phyloP scores from a whole-genome alignment of 257 asterid species.

The Nicotiana benthamiana region DNA sequence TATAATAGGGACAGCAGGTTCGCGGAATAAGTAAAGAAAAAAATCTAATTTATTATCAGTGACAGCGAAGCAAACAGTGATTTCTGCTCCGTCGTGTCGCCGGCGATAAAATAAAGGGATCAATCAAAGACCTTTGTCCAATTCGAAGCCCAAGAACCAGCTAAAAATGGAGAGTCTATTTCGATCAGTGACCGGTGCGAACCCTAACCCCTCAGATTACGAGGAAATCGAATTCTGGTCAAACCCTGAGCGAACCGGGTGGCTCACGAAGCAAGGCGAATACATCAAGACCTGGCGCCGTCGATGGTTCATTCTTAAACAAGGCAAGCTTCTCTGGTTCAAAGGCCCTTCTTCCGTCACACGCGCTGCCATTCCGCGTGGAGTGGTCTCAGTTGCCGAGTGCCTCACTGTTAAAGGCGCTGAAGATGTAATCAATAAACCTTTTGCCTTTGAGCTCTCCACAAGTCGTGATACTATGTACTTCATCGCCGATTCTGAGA shows the following conservation, averaged over 20 bases:
- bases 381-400: constrained; percentile 64
- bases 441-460: constrained; percentile 74
- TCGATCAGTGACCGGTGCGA: constrained; percentile 67
- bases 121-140: not conserved
- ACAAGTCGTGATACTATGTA: constrained; percentile 77
- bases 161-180: constrained; percentile 53
- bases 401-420: constrained; percentile 94
- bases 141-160: not conserved
- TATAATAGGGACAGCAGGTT: not conserved
- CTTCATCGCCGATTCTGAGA: constrained; percentile 77
- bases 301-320: constrained; percentile 90
- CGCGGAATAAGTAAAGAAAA: not conserved
- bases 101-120: not conserved
- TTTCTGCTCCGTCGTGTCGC: not conserved
- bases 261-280: constrained; percentile 94
- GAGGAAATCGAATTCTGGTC: constrained; percentile 80
- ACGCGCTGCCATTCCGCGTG: constrained; percentile 66
- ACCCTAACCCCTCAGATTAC: constrained; percentile 51
- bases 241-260: constrained; percentile 74
- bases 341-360: constrained; percentile 51
- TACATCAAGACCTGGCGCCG: constrained; percentile 98
- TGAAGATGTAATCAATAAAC: constrained; percentile 70
- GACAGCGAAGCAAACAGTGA: not conserved
- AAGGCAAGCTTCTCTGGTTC: constrained; percentile 91
- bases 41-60: not conserved